Evolutionary conservation across 208 protist genomes (phyloP).

Genomic region (Porcisia hertigi): DNA sequence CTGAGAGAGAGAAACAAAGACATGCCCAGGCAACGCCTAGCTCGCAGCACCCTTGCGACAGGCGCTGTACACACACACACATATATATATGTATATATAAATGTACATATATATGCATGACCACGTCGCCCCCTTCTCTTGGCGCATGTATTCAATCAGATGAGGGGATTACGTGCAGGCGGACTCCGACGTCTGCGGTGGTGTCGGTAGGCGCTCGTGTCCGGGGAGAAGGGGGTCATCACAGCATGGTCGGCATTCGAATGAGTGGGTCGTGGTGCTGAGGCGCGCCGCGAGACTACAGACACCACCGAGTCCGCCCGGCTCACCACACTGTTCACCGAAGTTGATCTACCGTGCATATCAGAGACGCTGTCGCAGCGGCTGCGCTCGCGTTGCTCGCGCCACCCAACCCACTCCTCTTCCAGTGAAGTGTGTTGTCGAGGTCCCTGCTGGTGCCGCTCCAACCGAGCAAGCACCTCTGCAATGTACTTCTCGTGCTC

Average conservation of each 20-base stretch:
- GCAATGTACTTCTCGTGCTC: conserved; percentile 47
- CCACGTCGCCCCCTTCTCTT: background rate
- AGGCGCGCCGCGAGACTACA: conserved; percentile 57
- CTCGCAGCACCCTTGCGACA: background rate
- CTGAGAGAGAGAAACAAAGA: too few relatives aligned
- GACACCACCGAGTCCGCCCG: conserved; percentile 66
- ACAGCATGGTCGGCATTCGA: conserved; percentile 40
- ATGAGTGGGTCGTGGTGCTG: conserved; percentile 72
- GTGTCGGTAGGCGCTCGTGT: conserved; percentile 10
- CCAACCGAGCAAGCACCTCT: conserved; percentile 43
- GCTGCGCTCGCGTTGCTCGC: conserved; percentile 30
- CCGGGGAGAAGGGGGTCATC: conserved; percentile 29
- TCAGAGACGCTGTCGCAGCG: conserved; percentile 30
- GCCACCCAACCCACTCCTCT: conserved; percentile 79
- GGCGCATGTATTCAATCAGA: background rate
- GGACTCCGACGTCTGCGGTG: conserved; percentile 15
- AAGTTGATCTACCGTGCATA: conserved; percentile 25
- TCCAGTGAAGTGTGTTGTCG: conserved; percentile 48
- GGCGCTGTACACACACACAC: background rate
- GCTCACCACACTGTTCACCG: conserved; percentile 45
- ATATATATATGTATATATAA: background rate
- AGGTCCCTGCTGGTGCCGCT: conserved; percentile 18
- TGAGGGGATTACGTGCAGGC: conserved; percentile 10
- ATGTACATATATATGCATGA: background rate
- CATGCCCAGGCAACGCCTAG: background rate